phyloP scores from a whole-genome alignment of 441 rosid genomes.

The Syzygium malaccense region DNA sequence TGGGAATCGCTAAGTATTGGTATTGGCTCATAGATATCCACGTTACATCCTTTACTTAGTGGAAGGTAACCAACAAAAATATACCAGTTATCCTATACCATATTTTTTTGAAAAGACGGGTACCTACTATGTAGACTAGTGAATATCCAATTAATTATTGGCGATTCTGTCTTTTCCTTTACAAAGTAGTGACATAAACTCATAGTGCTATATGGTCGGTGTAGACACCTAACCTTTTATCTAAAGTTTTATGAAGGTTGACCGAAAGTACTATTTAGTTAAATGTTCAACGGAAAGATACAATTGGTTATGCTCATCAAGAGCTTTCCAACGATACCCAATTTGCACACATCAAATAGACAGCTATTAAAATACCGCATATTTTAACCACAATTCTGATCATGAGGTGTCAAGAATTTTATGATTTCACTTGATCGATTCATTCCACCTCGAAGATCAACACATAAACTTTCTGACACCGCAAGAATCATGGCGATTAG shows the following conservation, averaged over 20 bases:
- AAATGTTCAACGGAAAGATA: not conserved
- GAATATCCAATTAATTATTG: too few species aligned
- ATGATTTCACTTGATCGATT: not conserved
- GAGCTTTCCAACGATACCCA: not conserved
- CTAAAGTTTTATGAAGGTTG: not conserved
- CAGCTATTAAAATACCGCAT: not conserved
- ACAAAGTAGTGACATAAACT: not conserved
- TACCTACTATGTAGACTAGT: not conserved
- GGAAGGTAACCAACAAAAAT: not conserved
- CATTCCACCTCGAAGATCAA: not conserved
- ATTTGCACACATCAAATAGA: not conserved
- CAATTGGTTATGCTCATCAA: not conserved
- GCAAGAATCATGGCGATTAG: not conserved
- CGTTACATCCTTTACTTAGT: not conserved
- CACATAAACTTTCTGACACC: rapidly evolving
- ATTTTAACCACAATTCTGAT: too few species aligned
- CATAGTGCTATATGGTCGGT: not conserved
- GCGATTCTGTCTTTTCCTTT: not conserved
- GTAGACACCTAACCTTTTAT: not conserved
- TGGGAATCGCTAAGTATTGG: not conserved
- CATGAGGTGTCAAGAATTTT: not conserved
- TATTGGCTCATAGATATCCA: not conserved
- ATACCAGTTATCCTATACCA: not conserved
- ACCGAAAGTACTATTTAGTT: not conserved
- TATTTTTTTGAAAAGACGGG: not conserved